A percentile compares a stretch with the other conserved stretches of the same genome.
Conservation (phyloP, 2,329 filamentous ascomycete species). For the Microascus cirrosus region DNA sequence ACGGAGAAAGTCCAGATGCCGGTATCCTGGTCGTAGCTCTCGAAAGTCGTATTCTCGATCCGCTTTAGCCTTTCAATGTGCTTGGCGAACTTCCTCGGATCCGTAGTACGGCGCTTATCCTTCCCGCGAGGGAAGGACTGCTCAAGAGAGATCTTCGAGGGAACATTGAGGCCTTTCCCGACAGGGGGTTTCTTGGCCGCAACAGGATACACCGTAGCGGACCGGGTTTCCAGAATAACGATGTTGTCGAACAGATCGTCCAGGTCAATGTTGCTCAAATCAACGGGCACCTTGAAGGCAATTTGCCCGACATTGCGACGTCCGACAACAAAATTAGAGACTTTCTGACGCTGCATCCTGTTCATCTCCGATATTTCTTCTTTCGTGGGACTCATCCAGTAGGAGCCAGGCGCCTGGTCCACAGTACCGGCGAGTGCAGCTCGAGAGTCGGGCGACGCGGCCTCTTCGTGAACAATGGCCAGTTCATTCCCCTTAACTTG, state of each 20-base stretch:
- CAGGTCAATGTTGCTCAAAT: constrained; percentile 67
- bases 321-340: constrained; percentile 70
- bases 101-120: constrained; percentile 42
- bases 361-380: constrained; percentile 72
- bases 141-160: constrained; percentile 74
- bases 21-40: constrained; percentile 65
- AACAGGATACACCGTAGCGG: constrained; percentile 78
- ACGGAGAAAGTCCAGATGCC: constrained; percentile 88
- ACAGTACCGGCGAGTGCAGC: constrained; percentile 11
- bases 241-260: constrained; percentile 71
- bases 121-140: constrained; percentile 80
- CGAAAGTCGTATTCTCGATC: constrained; percentile 71
- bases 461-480: constrained; percentile 67
- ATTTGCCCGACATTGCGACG: constrained; percentile 73
- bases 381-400: constrained; percentile 74
- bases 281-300: constrained; percentile 69
- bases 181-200: constrained; percentile 67
- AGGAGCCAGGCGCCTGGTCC: constrained; percentile 55
- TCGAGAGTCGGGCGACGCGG: constrained; percentile 19
- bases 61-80: constrained; percentile 73
- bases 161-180: constrained; percentile 86
- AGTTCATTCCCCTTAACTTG: constrained; percentile 66
- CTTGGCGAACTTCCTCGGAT: constrained; percentile 59
- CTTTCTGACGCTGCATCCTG: constrained; percentile 62
- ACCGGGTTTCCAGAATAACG: constrained; percentile 64